Percentiles rank a stretch among this genome's conserved stretches.
Evolutionary conservation across 2,329 filamentous ascomycete genomes (phyloP).

Genomic region (Xylariaceae sp.): DNA sequence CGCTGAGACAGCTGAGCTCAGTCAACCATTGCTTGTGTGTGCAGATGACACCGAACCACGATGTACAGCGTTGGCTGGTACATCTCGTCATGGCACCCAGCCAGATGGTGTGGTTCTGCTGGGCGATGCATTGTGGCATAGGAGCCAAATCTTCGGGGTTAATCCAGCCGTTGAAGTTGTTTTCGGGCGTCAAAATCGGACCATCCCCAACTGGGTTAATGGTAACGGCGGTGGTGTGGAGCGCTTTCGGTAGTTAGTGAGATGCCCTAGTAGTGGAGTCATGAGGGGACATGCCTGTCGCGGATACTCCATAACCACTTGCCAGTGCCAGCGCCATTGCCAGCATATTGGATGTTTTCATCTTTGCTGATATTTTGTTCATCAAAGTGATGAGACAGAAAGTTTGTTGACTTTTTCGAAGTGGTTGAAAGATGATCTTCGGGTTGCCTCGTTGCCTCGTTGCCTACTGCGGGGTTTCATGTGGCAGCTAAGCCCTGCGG

Average conservation of each 20-base stretch:
- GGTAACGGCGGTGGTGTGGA: slow-evolving; percentile 1
- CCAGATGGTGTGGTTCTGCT: slow-evolving; percentile 9
- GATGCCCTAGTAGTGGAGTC: not conserved
- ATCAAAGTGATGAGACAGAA: slow-evolving; percentile 1
- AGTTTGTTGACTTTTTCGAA: not conserved
- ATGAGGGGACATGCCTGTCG: slow-evolving; percentile 2
- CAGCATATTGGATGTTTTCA: slow-evolving; percentile 4
- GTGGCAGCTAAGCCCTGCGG: not conserved
- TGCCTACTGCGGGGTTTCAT: not conserved
- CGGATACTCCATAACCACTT: slow-evolving; percentile 1
- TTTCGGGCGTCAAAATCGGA: slow-evolving; percentile 1
- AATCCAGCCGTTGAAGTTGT: slow-evolving; percentile 6
- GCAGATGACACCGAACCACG: slow-evolving; percentile 3
- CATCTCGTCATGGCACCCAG: slow-evolving; percentile 10
- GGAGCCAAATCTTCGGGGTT: slow-evolving; percentile 10
- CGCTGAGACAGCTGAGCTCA: slow-evolving; percentile 7
- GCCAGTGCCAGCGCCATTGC: slow-evolving; percentile 2
- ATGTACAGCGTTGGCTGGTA: slow-evolving; percentile 8
- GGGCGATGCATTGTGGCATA: slow-evolving; percentile 10
- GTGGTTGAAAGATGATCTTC: not conserved
- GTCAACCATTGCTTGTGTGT: slow-evolving; percentile 7
- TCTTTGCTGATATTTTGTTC: slow-evolving; percentile 1
- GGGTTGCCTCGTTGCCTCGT: not conserved
- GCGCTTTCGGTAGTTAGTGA: not conserved
- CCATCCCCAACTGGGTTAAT: not conserved